Evolutionary conservation across 306 rosid genomes (phyloP).

Genomic region (Canavalia gladiata): DNA sequence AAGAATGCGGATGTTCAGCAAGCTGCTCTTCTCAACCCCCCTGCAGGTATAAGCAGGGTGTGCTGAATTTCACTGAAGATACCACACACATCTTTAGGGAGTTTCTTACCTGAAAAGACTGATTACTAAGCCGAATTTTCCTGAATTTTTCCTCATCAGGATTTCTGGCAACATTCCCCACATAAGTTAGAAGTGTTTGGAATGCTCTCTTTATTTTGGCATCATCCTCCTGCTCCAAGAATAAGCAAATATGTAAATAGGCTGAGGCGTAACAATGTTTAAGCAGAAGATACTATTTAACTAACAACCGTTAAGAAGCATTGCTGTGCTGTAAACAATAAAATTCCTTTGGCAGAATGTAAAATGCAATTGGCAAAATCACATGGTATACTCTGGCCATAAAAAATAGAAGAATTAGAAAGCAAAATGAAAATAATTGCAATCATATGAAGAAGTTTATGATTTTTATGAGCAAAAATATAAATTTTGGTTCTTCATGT

Average conservation of each 20-base stretch:
- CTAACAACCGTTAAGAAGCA: background rate
- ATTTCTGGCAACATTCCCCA: conserved; percentile 82
- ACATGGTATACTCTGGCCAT: background rate
- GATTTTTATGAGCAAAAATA: background rate
- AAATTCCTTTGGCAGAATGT: conserved; percentile 24
- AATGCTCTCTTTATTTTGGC: conserved; percentile 77
- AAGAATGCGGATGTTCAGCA: background rate
- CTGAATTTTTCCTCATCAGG: conserved; percentile 87
- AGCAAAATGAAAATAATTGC: conserved; percentile 11
- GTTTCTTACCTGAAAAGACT: conserved; percentile 72
- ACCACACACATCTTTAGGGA: background rate
- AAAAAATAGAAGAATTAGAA: conserved; percentile 13
- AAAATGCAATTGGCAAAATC: conserved; percentile 26
- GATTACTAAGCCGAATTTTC: conserved; percentile 80
- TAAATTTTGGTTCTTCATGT: background rate
- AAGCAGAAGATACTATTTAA: conserved; percentile 11
- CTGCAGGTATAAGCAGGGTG: background rate
- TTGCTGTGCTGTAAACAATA: background rate
- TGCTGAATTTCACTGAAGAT: conserved; percentile 22
- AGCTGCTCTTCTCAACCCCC: background rate
- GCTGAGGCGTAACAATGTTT: background rate
- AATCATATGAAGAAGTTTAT: background rate
- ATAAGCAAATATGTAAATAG: conserved; percentile 26
- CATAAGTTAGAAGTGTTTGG: conserved; percentile 77
- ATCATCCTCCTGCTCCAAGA: conserved; percentile 71